Base-by-base conservation (phyloP, 2,329 filamentous ascomycete species). In the Tolypocladium inflatum region DNA sequence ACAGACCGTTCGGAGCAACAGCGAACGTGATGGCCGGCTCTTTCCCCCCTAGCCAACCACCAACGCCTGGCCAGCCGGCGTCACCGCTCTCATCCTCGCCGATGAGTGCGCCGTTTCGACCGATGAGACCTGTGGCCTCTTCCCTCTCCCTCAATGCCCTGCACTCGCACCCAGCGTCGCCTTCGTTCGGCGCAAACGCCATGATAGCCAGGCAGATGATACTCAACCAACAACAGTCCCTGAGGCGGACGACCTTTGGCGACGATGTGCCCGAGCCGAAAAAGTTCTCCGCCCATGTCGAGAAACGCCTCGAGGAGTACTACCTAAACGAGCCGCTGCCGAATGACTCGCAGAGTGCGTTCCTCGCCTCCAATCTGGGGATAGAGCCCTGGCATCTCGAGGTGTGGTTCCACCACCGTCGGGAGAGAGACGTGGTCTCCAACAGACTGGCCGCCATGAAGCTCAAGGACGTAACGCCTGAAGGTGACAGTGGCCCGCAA, bases 321-420 rank as follows among this genome's bases (percentile, higher is more conserved):
- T 84, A 80, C 61, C 73, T 76, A 33, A 69, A 70, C 8, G 73
- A 80, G 35, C 72, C 78, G 2, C 66, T 75, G 1, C 80, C 81
- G 2, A 80, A 73, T 48, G 73, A 80, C 53, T 77, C 75, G 1
- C 75, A 80, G 45, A 77, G 76, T 41, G 79, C 80, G 45, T 79
- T 81, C 64, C 70, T 82, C 48, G 80, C 81, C 11, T 83, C 80
- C 0, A 83, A 78, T 45, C 67, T 83, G 2, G 78, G 78, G 17
- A 76, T 81, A 30, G 79, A 82, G 57, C 73, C 75, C 3, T 69
- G 72, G 54, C 78, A 82, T 61, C 73, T 84, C 35, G 74, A 80
- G 58, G 74, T 80, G 57, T 84, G 81, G 81, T 83, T 82, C 64
- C 75, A 80, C 59, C 78, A 81, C 59, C 77, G 80, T 23, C 74